A percentile compares a stretch with the other conserved stretches of the same genome.
These are phyloP conservation scores for Silene coronaria DNA, from an alignment of 179 eudicot species.

Conservation along the genomic window DNA sequence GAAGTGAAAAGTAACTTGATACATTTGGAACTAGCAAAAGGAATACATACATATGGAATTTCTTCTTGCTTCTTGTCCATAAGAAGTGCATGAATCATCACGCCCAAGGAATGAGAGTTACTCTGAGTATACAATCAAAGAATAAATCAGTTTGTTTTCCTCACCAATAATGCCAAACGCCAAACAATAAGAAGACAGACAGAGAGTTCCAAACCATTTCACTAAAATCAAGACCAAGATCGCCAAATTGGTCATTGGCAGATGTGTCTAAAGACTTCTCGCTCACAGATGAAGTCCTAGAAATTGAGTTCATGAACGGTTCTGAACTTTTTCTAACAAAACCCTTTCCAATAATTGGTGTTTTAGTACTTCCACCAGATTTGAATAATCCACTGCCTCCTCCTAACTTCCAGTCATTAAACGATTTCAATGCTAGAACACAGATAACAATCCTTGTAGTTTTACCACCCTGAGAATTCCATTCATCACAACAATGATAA, in stretches of 20 bases:
- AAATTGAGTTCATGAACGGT: slow-evolving; percentile 57
- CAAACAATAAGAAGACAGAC: neutral
- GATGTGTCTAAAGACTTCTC: slow-evolving; percentile 46
- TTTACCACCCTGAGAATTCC: slow-evolving; percentile 70
- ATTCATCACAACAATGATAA: slow-evolving; percentile 2
- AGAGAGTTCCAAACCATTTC: slow-evolving; percentile 42
- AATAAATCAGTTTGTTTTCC: neutral
- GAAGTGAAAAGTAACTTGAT: neutral
- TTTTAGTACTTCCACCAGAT: slow-evolving; percentile 55
- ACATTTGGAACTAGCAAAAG: neutral
- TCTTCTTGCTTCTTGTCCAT: slow-evolving; percentile 85
- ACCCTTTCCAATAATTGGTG: slow-evolving; percentile 43
- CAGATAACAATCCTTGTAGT: slow-evolving; percentile 76
- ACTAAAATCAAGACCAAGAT: slow-evolving; percentile 39
- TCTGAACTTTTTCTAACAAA: slow-evolving; percentile 67
- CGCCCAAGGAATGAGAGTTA: slow-evolving; percentile 51
- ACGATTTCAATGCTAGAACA: slow-evolving; percentile 78
- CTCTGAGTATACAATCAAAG: slow-evolving; percentile 35
- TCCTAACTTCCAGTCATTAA: slow-evolving; percentile 62
- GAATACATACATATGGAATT: slow-evolving; percentile 62
- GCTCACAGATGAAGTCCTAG: slow-evolving; percentile 50
- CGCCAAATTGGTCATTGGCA: slow-evolving; percentile 25
- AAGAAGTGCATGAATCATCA: slow-evolving; percentile 74
- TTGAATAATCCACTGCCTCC: slow-evolving; percentile 81
- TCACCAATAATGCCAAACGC: neutral